Base-by-base conservation (phyloP, 257 asterid genomes). In the Ajuga chamaepitys region DNA sequence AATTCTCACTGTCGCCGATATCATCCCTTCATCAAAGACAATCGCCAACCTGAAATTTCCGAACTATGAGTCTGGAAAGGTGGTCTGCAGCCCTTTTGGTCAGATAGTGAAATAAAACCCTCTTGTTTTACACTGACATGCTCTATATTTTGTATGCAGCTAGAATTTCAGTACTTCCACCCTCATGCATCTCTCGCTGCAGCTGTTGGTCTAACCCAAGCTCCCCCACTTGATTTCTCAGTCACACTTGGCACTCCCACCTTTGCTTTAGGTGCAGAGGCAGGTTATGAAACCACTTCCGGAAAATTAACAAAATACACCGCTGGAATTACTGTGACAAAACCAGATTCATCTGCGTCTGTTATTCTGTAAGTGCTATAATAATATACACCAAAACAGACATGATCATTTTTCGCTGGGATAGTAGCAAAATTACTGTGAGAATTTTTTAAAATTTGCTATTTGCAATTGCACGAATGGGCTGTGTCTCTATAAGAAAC, bases 231-330 rank as follows among this genome's bases (percentile, higher is more conserved):
- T 35, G 88, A 85, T 74, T 74, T 84, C 5, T 82, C 95, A 0
- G 70, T 75, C 64, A 82, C 92, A 32, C 78, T 87, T 30, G 97
- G 97, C 68, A 87, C 95, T 7, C 83, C 92, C 46, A 85, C 95
- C 64, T 81, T 87, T 66, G 87, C 90, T 21, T 28, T 90, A 42
- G 97, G 95, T 66, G 97, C 95, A 18, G 97, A 89, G 84, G 95
- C 87, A 21, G 75, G 88, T 48, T 90, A 87, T 66, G 90, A 87
- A 62, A 81, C 92, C 6, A 25, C 82, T 16, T 81, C 87, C 0
- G 80, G 85, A 35, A 69, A 83, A 70, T 64, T 90, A 18, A 83
- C 86, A 7, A 88, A 88, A 65, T 88, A 86, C 78, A 86, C 80
- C 41, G 97, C 91, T 17, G 93, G 93, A 55, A 78, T 88, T 75